Evolutionary conservation across 2,329 filamentous ascomycete species (phyloP), one percentile per base, ranked within the genome.

Genomic region (Zymoseptoria passerinii): DNA sequence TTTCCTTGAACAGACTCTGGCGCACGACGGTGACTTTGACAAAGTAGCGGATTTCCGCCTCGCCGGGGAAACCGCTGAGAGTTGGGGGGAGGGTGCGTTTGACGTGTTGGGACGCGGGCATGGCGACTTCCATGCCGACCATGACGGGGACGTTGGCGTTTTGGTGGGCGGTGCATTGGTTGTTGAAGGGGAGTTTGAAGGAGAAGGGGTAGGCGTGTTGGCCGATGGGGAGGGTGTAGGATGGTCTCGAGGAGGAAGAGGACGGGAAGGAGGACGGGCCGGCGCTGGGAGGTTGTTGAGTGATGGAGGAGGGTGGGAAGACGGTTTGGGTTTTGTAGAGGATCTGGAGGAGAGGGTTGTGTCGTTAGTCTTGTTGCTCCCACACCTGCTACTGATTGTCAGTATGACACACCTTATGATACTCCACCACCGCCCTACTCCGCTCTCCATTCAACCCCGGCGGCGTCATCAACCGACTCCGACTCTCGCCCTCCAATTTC

Each of bases 11-110:
- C 59, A 96, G 81, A 13, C 88, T 86, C 0, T 91, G 90, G n/a
- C 91, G 81, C 68, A 91, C 89, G 5, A 97, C 85, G 0, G 94
- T 97, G n/a, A 88, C 90, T 73, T 99, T 99, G 70, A 97, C 81
- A 71, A 89, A 99, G 75, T 99, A 99, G 65, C 86, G 83, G 60
- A 97, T 92, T 74, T 96, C 91, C 20, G 92, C 92, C 72, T 92
- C 85, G 29, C 87, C 87, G 0, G 90, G 89, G 65, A 94, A 92
- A 2, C 90, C 90, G n/a, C 83, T 89, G 56, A 97, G 77, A 4
- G 91, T 95, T 0, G 94, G 94, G 4, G 94, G 94, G 9, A 99
- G 79, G 0, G 92, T 95, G 66, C 85, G 85, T 69, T 88, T 94
- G 63, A 94, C 84, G 76, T 99, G 94, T 52, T 76, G 77, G 50